phyloP scores from a whole-genome alignment of 768 basidiomycete species.

The Tricholoma terreum region DNA sequence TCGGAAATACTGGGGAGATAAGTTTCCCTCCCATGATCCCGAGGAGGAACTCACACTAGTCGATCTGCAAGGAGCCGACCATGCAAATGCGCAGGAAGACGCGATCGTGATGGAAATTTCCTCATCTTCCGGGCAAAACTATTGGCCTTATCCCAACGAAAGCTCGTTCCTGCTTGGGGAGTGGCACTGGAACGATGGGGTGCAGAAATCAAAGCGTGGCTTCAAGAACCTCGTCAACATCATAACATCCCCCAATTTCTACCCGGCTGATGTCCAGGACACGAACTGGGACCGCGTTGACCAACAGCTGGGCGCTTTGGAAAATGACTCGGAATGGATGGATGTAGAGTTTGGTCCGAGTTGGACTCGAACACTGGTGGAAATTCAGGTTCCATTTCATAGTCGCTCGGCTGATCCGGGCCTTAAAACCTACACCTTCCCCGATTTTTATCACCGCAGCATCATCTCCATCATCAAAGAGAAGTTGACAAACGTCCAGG shows the following conservation, averaged over 20 bases:
- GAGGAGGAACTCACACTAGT: neutral
- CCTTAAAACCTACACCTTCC: neutral
- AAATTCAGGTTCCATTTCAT: constrained; percentile 4
- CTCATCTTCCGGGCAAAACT: neutral
- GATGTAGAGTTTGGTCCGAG: neutral
- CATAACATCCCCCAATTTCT: neutral
- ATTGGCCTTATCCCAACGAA: constrained; percentile 1
- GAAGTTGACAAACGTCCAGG: neutral
- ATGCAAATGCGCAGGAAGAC: too few species aligned
- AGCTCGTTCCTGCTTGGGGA: constrained; percentile 5
- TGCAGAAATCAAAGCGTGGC: neutral
- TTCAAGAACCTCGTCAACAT: neutral
- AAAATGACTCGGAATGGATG: neutral
- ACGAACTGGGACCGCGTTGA: neutral
- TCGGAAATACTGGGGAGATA: neutral
- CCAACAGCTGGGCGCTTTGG: neutral
- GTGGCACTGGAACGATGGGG: constrained; percentile 4
- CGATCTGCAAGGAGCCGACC: neutral
- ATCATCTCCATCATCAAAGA: constrained; percentile 7
- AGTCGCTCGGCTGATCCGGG: constrained; percentile 14
- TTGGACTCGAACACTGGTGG: neutral
- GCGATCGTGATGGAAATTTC: neutral
- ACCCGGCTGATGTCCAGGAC: neutral
- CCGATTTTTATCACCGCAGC: constrained; percentile 17
- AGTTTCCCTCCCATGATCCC: neutral